Conservation (phyloP, 2,329 filamentous ascomycete genomes). For the Penicillium paneum region DNA sequence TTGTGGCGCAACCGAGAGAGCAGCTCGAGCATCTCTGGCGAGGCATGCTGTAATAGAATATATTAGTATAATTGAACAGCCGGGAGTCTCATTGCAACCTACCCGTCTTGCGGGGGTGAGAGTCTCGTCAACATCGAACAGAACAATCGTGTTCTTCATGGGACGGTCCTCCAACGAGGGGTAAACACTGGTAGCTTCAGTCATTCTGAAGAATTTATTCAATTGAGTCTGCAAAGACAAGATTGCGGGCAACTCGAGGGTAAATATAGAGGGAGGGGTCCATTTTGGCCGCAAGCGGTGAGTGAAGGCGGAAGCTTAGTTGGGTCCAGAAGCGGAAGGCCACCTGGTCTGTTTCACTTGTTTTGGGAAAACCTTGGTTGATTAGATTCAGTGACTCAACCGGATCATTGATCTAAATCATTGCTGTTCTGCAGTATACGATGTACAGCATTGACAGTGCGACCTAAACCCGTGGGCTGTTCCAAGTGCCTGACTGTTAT, state of each 20-base stretch:
- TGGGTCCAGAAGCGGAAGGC: slow-evolving; percentile 14
- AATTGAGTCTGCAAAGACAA: slow-evolving; percentile 5
- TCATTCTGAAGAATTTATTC: slow-evolving; percentile 15
- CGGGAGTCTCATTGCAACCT: slow-evolving; percentile 30
- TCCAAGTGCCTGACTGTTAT: slow-evolving; percentile 19
- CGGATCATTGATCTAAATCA: neutral
- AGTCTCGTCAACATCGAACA: slow-evolving; percentile 96
- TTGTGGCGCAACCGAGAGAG: slow-evolving; percentile 73
- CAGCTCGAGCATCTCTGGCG: slow-evolving; percentile 77
- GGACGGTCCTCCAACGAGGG: slow-evolving; percentile 79
- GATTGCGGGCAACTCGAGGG: slow-evolving; percentile 7
- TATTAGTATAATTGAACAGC: slow-evolving; percentile 6
- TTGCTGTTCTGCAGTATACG: too few species aligned
- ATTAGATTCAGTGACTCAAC: neutral
- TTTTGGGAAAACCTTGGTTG: neutral
- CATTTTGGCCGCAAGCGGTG: slow-evolving; percentile 32
- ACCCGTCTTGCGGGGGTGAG: slow-evolving; percentile 79
- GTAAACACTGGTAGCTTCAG: slow-evolving; percentile 46
- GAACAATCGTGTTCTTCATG: slow-evolving; percentile 85
- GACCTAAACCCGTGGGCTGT: neutral
- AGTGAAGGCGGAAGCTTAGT: slow-evolving; percentile 19
- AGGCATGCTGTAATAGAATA: slow-evolving; percentile 54
- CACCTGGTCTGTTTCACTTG: slow-evolving; percentile 8
- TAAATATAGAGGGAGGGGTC: slow-evolving; percentile 18
- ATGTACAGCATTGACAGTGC: neutral